Percentiles rank a stretch among this genome's conserved stretches.
Conservation (phyloP, 2,329 filamentous ascomycete species). For the Fusarium globosum region DNA sequence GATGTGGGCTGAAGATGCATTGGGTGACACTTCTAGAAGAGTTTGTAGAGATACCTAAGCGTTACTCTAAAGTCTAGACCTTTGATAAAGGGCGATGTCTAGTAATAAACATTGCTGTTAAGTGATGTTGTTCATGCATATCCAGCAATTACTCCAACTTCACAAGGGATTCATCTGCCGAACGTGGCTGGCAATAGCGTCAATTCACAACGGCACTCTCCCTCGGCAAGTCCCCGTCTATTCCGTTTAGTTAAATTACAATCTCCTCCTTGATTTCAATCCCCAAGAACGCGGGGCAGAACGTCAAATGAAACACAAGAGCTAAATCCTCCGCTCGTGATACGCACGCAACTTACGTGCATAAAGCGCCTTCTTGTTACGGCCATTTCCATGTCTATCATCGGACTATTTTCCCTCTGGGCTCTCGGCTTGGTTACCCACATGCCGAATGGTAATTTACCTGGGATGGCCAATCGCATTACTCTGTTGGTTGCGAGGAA, state of each 20-base stretch:
- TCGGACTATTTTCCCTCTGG: not conserved
- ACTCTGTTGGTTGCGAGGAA: not conserved
- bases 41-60: not conserved
- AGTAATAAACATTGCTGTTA: not conserved
- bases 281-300: slow-evolving; percentile 8
- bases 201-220: not conserved
- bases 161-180: not conserved
- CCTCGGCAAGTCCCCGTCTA: slow-evolving; percentile 4
- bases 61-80: not conserved
- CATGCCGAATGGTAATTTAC: not conserved
- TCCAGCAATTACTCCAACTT: not conserved
- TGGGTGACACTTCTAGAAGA: not conserved
- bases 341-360: slow-evolving; percentile 19
- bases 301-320: not conserved
- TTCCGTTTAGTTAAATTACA: not conserved
- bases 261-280: not conserved
- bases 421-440: not conserved
- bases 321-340: slow-evolving; percentile 4
- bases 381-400: slow-evolving; percentile 18
- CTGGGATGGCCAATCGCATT: not conserved
- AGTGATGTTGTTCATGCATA: not conserved
- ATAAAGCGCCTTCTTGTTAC: slow-evolving; percentile 18
- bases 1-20: not conserved
- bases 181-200: not conserved
- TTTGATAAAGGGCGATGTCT: too few relatives aligned